phyloP scores from a whole-genome alignment of 2,329 filamentous ascomycete genomes.

The Colletotrichum destructivum region DNA sequence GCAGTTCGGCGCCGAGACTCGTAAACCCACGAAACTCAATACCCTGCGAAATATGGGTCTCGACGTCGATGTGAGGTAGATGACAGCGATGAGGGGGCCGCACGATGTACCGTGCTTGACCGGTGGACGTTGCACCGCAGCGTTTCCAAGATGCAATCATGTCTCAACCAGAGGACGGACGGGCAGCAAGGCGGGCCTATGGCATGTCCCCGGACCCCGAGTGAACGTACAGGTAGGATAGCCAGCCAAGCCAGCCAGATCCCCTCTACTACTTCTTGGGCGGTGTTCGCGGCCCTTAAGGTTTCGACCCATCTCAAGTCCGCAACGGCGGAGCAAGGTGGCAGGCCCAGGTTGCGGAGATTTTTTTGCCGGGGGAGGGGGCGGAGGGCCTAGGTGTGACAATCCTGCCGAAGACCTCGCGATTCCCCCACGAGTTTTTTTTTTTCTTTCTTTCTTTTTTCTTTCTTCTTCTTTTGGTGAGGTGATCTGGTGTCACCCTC shows the following conservation, averaged over 20 bases:
- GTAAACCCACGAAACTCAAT: neutral
- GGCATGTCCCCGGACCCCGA: neutral
- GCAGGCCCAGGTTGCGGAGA: neutral
- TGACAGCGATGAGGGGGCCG: neutral
- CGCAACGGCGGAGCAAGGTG: neutral
- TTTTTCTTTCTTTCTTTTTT: too few relatives aligned
- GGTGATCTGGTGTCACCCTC: too few relatives aligned
- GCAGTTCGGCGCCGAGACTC: constrained; percentile 27
- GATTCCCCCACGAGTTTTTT: constrained; percentile 13
- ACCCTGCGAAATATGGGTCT: neutral
- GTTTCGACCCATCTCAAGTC: neutral
- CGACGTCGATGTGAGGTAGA: too few relatives aligned
- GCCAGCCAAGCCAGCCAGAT: too few relatives aligned
- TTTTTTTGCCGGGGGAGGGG: neutral
- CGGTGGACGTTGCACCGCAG: constrained; percentile 4
- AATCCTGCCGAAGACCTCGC: constrained; percentile 28
- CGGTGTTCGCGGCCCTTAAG: neutral
- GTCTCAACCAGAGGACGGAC: neutral
- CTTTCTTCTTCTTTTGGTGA: too few relatives aligned
- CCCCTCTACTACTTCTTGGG: too few relatives aligned
- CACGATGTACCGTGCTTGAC: constrained; percentile 10
- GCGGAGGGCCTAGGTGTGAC: neutral
- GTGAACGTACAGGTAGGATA: too few relatives aligned
- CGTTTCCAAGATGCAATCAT: neutral
- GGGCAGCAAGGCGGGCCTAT: constrained; percentile 1